phyloP scores from a whole-genome alignment of 768 basidiomycete genomes.

The Sutorius australiensis region DNA sequence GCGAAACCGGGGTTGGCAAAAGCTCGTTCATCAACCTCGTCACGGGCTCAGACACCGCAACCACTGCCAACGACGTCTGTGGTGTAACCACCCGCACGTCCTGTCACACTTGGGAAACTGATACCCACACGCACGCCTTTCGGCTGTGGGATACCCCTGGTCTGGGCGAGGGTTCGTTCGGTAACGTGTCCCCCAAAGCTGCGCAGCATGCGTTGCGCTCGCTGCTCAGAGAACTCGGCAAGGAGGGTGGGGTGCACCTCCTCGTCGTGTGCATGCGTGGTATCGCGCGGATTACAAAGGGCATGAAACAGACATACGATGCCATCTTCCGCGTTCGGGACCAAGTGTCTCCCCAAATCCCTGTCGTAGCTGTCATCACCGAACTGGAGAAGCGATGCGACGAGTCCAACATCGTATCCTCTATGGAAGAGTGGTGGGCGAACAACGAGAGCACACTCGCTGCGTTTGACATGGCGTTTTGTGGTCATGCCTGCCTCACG shows the following conservation, averaged over 20 bases:
- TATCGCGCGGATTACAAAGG: slow-evolving; percentile 13
- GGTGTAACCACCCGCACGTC: slow-evolving; percentile 19
- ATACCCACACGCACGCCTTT: slow-evolving; percentile 15
- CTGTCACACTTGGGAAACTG: slow-evolving; percentile 19
- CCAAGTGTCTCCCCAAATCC: slow-evolving; percentile 17
- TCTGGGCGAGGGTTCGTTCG: slow-evolving; percentile 20
- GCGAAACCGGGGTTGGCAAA: slow-evolving; percentile 26
- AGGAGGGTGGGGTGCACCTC: slow-evolving; percentile 24
- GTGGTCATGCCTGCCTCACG: slow-evolving; percentile 23
- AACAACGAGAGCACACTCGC: background rate
- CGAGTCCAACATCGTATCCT: slow-evolving; percentile 5
- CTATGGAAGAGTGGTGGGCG: slow-evolving; percentile 27
- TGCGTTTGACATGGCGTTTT: slow-evolving; percentile 13
- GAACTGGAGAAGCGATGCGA: slow-evolving; percentile 23
- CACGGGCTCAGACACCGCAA: slow-evolving; percentile 11
- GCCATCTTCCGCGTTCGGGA: slow-evolving; percentile 16
- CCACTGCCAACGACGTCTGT: slow-evolving; percentile 19
- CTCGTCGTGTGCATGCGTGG: slow-evolving; percentile 26
- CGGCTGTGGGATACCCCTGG: slow-evolving; percentile 26
- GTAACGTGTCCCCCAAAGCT: slow-evolving; percentile 19
- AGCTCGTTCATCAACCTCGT: slow-evolving; percentile 27
- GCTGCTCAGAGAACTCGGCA: slow-evolving; percentile 18
- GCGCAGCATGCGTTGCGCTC: slow-evolving; percentile 18
- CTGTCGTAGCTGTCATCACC: slow-evolving; percentile 25
- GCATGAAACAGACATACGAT: slow-evolving; percentile 22